A percentile compares a stretch with the other conserved stretches of the same genome.
Conservation (phyloP, 768 basidiomycete genomes). For the Pluteus cervinus region DNA sequence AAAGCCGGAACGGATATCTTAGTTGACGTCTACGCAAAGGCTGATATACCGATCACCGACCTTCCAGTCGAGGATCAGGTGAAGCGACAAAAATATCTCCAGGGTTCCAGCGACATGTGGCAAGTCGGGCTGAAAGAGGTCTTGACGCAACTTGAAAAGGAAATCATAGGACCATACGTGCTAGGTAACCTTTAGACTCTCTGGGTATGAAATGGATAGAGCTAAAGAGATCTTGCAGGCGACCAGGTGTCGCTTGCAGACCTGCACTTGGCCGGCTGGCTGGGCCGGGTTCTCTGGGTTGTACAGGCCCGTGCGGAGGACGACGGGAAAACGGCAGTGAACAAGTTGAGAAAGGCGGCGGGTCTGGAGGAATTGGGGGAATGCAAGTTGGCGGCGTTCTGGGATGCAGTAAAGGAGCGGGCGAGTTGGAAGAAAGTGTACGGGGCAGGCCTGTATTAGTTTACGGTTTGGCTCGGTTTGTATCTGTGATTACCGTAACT, state of each 20-base stretch:
- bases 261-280: constrained; percentile 74
- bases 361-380: constrained; percentile 34
- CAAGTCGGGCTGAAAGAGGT: constrained; percentile 38
- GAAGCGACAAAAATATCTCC: constrained; percentile 45
- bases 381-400: constrained; percentile 62
- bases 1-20: constrained; percentile 36
- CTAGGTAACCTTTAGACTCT: constrained; percentile 58
- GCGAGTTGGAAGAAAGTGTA: constrained; percentile 72
- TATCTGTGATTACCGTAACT: neutral
- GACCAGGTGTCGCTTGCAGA: constrained; percentile 82
- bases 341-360: constrained; percentile 46
- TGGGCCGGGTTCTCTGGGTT: constrained; percentile 52
- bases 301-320: constrained; percentile 47
- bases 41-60: constrained; percentile 30
- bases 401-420: constrained; percentile 60
- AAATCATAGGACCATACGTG: constrained; percentile 57
- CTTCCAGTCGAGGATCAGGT: constrained; percentile 32
- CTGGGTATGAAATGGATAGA: too few relatives aligned
- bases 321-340: constrained; percentile 43
- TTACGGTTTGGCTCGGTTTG: neutral
- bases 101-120: constrained; percentile 47
- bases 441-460: constrained; percentile 36
- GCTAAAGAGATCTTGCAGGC: too few relatives aligned
- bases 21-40: constrained; percentile 39
- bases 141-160: constrained; percentile 42